A percentile compares a stretch with the other conserved stretches of the same genome.
Conservation (phyloP, 306 rosid species). For the Amphicarpaea edgeworthii region DNA sequence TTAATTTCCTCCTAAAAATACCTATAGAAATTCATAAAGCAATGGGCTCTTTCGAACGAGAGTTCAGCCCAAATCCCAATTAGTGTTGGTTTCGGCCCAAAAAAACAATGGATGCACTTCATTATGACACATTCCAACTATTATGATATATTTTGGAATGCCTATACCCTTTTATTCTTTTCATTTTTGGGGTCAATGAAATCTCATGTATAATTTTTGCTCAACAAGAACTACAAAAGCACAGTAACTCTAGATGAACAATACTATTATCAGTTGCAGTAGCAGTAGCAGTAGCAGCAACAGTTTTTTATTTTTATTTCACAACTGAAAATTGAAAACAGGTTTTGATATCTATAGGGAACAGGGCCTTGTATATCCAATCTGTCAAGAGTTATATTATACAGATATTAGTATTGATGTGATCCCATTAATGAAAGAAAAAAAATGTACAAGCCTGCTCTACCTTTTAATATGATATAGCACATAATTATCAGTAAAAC, state of each 20-base stretch:
- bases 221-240: background rate
- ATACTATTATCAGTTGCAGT: background rate
- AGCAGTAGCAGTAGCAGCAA: background rate
- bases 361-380: background rate
- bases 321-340: background rate
- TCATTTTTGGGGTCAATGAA: background rate
- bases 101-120: background rate
- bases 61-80: too few species aligned
- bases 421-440: background rate
- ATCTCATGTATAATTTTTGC: background rate
- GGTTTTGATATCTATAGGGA: background rate
- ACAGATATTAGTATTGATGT: background rate
- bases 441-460: background rate
- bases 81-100: background rate
- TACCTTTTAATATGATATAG: background rate
- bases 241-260: background rate
- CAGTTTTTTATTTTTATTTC: background rate
- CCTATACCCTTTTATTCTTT: background rate
- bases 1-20: background rate
- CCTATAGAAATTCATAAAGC: background rate
- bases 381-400: slow-evolving; percentile 5
- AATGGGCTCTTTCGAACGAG: background rate
- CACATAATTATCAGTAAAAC: background rate
- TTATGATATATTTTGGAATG: background rate
- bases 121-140: background rate